These are phyloP conservation scores for Pichia sp. DNA, from an alignment of 1,139 yeast species.

Conservation along the genomic window DNA sequence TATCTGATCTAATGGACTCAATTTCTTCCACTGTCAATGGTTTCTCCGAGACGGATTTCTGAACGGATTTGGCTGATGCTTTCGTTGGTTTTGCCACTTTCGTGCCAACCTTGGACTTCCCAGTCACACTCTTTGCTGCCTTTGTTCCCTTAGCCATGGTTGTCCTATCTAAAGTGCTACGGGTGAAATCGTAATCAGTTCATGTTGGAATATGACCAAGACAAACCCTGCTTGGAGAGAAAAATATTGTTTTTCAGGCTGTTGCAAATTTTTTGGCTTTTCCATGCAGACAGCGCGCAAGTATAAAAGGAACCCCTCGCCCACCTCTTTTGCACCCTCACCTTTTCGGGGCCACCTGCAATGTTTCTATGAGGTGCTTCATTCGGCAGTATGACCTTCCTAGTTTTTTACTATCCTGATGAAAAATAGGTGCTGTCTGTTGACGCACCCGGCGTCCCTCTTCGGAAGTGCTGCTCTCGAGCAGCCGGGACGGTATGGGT, in stretches of 20 bases:
- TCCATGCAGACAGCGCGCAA: background rate
- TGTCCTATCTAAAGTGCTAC: too few species aligned
- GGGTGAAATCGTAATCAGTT: too few species aligned
- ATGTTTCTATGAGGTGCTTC: slow-evolving; percentile 16
- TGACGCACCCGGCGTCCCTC: slow-evolving; percentile 37
- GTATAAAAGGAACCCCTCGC: slow-evolving; percentile 3
- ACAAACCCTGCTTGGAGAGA: background rate
- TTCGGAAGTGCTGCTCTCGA: slow-evolving; percentile 28
- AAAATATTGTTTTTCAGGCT: background rate
- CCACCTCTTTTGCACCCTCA: background rate
- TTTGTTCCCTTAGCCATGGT: too few species aligned
- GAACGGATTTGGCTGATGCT: too few species aligned
- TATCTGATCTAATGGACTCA: slow-evolving; percentile 29
- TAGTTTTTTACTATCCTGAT: slow-evolving; percentile 41
- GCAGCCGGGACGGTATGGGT: slow-evolving; percentile 43
- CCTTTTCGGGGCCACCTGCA: too few species aligned
- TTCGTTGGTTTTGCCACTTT: too few species aligned
- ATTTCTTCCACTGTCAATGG: slow-evolving; percentile 22
- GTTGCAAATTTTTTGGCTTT: background rate
- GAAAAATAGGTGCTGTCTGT: slow-evolving; percentile 43
- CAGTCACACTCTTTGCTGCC: too few species aligned
- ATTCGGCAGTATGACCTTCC: slow-evolving; percentile 28
- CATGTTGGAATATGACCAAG: too few species aligned
- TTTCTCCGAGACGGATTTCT: too few species aligned
- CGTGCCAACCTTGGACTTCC: too few species aligned